These are phyloP conservation scores for Mrakia gelida DNA, from an alignment of 768 basidiomycete genomes.

Conservation along the genomic window DNA sequence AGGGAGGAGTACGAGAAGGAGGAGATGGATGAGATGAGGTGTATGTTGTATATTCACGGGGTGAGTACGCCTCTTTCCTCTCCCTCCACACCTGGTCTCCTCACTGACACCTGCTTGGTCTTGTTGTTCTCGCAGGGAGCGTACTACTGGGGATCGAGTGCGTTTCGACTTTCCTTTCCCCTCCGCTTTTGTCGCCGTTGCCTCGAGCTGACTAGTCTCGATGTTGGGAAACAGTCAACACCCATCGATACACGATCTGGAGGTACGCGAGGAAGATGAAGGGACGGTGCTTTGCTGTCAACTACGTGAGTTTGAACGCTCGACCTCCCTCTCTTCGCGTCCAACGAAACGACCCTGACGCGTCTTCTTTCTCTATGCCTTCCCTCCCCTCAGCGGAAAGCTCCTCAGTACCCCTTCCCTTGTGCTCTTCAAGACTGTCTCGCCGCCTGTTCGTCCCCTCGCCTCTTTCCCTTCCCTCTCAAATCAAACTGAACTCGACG, in stretches of 20 bases:
- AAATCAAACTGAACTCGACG: not conserved
- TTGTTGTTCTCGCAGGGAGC: conserved; percentile 36
- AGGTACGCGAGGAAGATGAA: conserved; percentile 46
- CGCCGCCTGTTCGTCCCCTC: conserved; percentile 20
- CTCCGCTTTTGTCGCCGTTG: not conserved
- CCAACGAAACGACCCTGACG: not conserved
- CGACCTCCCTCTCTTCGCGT: not conserved
- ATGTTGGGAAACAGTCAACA: conserved; percentile 41
- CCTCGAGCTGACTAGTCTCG: not conserved
- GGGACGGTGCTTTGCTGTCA: conserved; percentile 43
- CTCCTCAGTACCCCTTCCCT: conserved; percentile 44
- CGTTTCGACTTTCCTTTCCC: not conserved
- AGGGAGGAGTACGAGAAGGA: conserved; percentile 51
- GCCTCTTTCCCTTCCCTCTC: no score
- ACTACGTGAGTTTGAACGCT: conserved; percentile 3
- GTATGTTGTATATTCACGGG: conserved; percentile 46
- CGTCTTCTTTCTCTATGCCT: not conserved
- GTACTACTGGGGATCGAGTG: conserved; percentile 18
- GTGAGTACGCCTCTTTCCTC: conserved; percentile 6
- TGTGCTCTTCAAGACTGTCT: conserved; percentile 34
- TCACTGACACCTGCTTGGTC: no score
- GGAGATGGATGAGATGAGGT: conserved; percentile 34
- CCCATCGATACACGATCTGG: conserved; percentile 46
- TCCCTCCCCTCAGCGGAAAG: conserved; percentile 36
- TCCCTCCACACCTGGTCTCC: no score